Percentiles rank a stretch among this genome's conserved stretches.
phyloP scores from a whole-genome alignment of 805 yeast genomes.

The Hanseniaspora taiwanica region DNA sequence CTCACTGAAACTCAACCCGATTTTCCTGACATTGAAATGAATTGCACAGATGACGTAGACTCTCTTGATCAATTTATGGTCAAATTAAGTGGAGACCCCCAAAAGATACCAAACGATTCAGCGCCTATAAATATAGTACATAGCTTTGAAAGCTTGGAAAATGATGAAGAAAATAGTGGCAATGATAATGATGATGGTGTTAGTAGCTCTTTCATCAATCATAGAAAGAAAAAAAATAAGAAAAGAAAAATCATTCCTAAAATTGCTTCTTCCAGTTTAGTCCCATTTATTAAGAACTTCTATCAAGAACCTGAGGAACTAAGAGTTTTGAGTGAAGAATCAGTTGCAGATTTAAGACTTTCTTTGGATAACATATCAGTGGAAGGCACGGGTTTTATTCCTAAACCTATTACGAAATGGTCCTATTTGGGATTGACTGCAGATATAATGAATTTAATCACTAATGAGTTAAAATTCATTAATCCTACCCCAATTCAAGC shows the following conservation, averaged over 20 bases:
- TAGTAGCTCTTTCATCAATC: slow-evolving; percentile 1
- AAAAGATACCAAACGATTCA: too few relatives aligned
- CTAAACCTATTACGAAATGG: slow-evolving; percentile 66
- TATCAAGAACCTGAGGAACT: slow-evolving; percentile 50
- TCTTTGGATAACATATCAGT: slow-evolving; percentile 54
- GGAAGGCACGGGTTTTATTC: slow-evolving; percentile 38
- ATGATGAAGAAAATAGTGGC: too few relatives aligned
- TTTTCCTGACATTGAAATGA: slow-evolving; percentile 11
- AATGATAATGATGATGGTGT: too few relatives aligned
- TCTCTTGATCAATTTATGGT: slow-evolving; percentile 17
- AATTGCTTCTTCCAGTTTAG: slow-evolving; percentile 28
- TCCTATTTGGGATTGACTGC: slow-evolving; percentile 67
- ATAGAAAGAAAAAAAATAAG: slow-evolving; percentile 34
- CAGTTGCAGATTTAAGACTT: slow-evolving; percentile 40
- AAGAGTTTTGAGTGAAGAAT: slow-evolving; percentile 34
- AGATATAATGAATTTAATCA: slow-evolving; percentile 38
- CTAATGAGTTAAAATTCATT: slow-evolving; percentile 35
- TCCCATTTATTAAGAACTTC: slow-evolving; percentile 46
- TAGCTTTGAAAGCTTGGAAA: background rate
- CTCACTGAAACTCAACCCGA: too few relatives aligned
- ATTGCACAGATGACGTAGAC: slow-evolving; percentile 10
- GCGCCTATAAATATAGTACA: background rate
- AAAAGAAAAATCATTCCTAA: slow-evolving; percentile 36
- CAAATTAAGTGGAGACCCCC: slow-evolving; percentile 18
- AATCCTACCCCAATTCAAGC: slow-evolving; percentile 81